Evolutionary conservation across 148 eudicot genomes (phyloP), one percentile per base, ranked within the genome.

Genomic region (Polygonum maritimum): DNA sequence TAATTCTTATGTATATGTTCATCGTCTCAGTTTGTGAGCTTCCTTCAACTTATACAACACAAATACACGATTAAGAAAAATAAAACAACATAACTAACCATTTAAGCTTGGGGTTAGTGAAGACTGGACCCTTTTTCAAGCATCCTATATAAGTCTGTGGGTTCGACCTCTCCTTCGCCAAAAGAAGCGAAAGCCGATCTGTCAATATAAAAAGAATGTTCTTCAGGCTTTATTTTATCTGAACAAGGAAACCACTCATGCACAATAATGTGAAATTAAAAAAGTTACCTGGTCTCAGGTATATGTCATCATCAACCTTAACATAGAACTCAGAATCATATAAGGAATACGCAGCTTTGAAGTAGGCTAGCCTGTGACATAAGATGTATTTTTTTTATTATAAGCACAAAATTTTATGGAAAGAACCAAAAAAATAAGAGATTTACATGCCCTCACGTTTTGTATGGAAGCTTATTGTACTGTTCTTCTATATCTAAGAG

Each of bases 101-200:
- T 92, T 94, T 94, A 47, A 92, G 89, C 71, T 87, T 90, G 13
- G 97, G 95, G 76, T 89, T 91, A 58, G 97, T 92, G 79, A 95
- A 90, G 73, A 95, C 98, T 11, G 96, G 96, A 79, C 98, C 98
- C 74, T 92, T 95, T 74, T 95, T 95, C 97, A 95, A 82, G 86
- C 98, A 95, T 62, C 98, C 98, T 76, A 95, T 86, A 77, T 95
- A 95, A 48, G 97, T 95, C 81, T 89, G 96, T 40, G 94, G 88
- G 77, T 90, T 87, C 51, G 92, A 41, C 55, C 98, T 86, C 52
- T 95, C 96, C 84, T 89, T 92, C 3, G 96, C 98, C 83, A 95
- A 82, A 75, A 95, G 94, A 39, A 90, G 85, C 3, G 97, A 89
- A 80, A 95, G 96, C 2, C 98, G 91, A 83, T 95, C 98, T 95